Evolutionary conservation across 768 basidiomycete genomes (phyloP), one percentile per base, ranked within the genome.

Genomic region (Crucibulum laeve): DNA sequence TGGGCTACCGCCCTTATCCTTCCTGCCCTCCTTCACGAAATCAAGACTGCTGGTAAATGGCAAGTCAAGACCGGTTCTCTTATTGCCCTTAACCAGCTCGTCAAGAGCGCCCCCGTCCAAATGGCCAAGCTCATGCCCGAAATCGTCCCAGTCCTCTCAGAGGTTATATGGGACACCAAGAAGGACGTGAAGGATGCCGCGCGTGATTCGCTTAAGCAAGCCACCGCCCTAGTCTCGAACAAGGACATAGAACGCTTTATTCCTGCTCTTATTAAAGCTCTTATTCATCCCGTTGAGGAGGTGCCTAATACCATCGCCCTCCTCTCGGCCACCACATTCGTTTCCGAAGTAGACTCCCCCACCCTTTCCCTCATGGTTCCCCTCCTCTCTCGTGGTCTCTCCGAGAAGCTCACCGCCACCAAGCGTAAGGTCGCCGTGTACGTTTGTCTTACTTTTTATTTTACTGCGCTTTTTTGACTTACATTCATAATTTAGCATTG

Each of bases 261-360:
- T 77, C 91, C 91, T 56, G 94, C 94, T 64, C 83, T 99, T 59
- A 94, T 97, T 69, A 92, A 95, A 68, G 87, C 91, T 64, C 77
- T 98, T 61, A 92, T 97, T 72, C 94, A 99, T 79, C 96, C 96
- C 57, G 92, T 96, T 52, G 95, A 99, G 76, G 96, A 99, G 82
- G 94, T 97, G 46, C 89, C 94, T 58, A 86, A 82, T 57, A 96
- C 93, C 59, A 90, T 97, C 58, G 78, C 79, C 50, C 87, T 95
- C 71, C 91, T 96, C 69, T 92, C 94, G 68, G 83, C 94, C 46
- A 97, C 94, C 69, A 97, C 94, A 67, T 97, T 96, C 84, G 94
- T 97, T 90, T 91, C 94, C 41, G 94, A 97, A 77, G 94, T 97
- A 69, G 94, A 96, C 58, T 92, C 93, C 39, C 79, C 93, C 44